phyloP scores from a whole-genome alignment of 768 basidiomycete genomes.

The Candolleomyces eurysporus region DNA sequence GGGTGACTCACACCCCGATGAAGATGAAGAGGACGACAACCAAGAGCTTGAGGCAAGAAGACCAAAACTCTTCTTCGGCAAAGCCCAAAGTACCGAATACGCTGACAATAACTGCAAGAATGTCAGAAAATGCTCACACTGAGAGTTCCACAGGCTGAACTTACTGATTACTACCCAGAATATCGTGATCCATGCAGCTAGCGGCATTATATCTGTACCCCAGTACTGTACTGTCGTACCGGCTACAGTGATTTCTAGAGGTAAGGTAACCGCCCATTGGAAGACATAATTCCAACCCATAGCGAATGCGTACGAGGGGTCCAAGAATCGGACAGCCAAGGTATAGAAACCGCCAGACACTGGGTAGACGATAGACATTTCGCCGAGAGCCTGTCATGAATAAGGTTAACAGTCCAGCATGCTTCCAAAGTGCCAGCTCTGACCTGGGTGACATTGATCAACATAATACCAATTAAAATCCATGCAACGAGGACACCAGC shows the following conservation, averaged over 20 bases:
- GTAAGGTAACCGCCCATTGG: constrained; percentile 45
- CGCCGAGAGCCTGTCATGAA: constrained; percentile 38
- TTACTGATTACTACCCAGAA: constrained; percentile 42
- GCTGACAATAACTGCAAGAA: constrained; percentile 31
- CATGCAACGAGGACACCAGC: constrained; percentile 44
- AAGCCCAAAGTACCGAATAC: constrained; percentile 46
- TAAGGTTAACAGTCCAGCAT: background rate
- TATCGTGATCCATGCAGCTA: constrained; percentile 47
- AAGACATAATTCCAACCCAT: constrained; percentile 53
- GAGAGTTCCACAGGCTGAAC: constrained; percentile 21
- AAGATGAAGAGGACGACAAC: constrained; percentile 46
- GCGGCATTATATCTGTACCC: constrained; percentile 33
- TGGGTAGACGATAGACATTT: constrained; percentile 49
- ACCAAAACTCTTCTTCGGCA: constrained; percentile 51
- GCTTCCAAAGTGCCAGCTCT: background rate
- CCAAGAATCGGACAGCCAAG: constrained; percentile 43
- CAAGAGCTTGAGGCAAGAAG: constrained; percentile 46
- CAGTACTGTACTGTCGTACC: constrained; percentile 45
- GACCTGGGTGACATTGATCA: constrained; percentile 47
- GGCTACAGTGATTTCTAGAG: constrained; percentile 45
- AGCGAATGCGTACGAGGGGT: constrained; percentile 46
- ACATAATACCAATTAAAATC: constrained; percentile 46
- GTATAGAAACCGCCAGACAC: constrained; percentile 51
- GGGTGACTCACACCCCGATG: constrained; percentile 3
- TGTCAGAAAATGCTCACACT: background rate